phyloP scores from a whole-genome alignment of 352 stramenopile genomes.

The Phytophthora sp. region DNA sequence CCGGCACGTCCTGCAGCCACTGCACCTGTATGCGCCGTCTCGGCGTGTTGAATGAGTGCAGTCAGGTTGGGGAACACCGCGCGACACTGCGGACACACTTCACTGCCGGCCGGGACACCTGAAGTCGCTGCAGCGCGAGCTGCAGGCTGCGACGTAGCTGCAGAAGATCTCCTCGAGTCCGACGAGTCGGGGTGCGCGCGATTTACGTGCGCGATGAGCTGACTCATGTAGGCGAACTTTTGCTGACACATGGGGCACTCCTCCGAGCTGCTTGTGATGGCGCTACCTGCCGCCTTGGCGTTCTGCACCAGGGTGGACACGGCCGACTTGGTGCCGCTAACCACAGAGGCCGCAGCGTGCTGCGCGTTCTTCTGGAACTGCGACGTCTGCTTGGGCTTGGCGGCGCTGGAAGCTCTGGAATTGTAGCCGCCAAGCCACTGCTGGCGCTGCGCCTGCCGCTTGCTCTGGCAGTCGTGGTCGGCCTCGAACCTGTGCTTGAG shows the following conservation, averaged over 20 bases:
- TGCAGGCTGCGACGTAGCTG: slow-evolving; percentile 5
- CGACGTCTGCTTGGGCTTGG: slow-evolving; percentile 21
- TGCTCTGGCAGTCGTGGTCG: slow-evolving; percentile 67
- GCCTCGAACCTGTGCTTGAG: slow-evolving; percentile 78
- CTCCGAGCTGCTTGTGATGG: slow-evolving; percentile 52
- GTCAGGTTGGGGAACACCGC: slow-evolving; percentile 57
- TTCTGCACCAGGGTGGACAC: slow-evolving; percentile 54
- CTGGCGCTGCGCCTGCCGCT: slow-evolving; percentile 42
- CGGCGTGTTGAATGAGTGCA: slow-evolving; percentile 67
- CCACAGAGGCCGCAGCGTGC: slow-evolving; percentile 35
- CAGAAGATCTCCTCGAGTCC: slow-evolving; percentile 5
- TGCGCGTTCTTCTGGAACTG: slow-evolving; percentile 39
- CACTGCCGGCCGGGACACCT: slow-evolving; percentile 23
- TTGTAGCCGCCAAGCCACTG: slow-evolving; percentile 40
- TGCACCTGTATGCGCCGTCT: slow-evolving; percentile 48
- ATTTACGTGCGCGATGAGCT: slow-evolving; percentile 82
- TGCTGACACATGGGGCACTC: slow-evolving; percentile 77
- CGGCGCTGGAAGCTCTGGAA: slow-evolving; percentile 1
- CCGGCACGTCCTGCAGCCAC: slow-evolving; percentile 21
- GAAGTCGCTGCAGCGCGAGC: slow-evolving; percentile 7
- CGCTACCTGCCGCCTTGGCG: slow-evolving; percentile 38
- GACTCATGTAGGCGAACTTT: slow-evolving; percentile 73
- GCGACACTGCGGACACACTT: slow-evolving; percentile 77
- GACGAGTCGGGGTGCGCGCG: slow-evolving; percentile 59
- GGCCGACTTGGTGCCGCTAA: slow-evolving; percentile 48